These are phyloP conservation scores for Diaporthe velutina DNA, from an alignment of 2,329 filamentous ascomycete species.

Conservation along the genomic window DNA sequence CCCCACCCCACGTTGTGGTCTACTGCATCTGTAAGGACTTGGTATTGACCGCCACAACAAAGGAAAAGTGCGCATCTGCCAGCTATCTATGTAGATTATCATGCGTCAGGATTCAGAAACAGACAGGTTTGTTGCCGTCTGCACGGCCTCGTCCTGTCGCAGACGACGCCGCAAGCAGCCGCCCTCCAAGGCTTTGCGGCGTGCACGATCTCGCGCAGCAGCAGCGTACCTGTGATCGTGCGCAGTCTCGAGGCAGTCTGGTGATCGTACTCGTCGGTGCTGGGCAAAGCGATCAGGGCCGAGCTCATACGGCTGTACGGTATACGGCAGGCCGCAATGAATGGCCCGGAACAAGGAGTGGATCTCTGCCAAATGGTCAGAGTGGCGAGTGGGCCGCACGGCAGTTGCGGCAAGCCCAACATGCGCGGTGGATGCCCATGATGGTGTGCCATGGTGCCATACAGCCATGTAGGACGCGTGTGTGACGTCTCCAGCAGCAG, in stretches of 20 bases:
- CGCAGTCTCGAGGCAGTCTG: background rate
- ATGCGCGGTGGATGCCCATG: conserved; percentile 12
- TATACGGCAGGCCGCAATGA: conserved; percentile 5
- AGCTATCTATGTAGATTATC: background rate
- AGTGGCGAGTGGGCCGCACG: conserved; percentile 30
- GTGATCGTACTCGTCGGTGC: background rate
- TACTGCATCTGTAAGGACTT: background rate
- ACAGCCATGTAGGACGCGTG: conserved; percentile 7
- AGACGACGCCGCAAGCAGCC: conserved; percentile 2
- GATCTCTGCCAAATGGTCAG: conserved; percentile 8
- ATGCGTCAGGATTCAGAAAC: background rate
- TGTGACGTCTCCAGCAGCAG: conserved; percentile 17
- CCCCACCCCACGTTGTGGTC: conserved; percentile 11
- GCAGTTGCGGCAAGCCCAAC: conserved; percentile 33
- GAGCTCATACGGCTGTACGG: conserved; percentile 7
- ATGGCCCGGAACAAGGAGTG: background rate
- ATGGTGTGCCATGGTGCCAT: conserved; percentile 21
- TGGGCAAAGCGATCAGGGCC: conserved; percentile 3
- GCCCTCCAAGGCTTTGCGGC: background rate
- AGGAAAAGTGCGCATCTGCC: background rate
- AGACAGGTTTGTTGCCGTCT: background rate
- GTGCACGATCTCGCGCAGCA: conserved; percentile 1
- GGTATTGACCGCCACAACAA: conserved; percentile 8
- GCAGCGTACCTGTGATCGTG: background rate
- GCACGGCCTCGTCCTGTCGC: background rate